Percentiles rank a stretch among this genome's conserved stretches.
Evolutionary conservation across 768 basidiomycete species (phyloP).

Genomic region (Pleurotus tuoliensis): DNA sequence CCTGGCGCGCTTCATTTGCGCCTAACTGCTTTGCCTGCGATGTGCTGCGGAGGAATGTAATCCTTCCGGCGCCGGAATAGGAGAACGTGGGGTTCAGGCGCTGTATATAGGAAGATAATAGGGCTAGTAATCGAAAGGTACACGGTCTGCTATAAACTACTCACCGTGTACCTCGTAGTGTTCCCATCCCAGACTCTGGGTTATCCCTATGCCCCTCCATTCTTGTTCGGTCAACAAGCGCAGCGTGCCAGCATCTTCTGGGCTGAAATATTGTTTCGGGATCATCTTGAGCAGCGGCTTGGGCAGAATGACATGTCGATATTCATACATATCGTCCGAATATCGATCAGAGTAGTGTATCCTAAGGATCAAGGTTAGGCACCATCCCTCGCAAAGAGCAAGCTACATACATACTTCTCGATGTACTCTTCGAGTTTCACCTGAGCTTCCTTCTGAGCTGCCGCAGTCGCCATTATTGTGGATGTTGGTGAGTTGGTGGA

Average conservation of each 20-base stretch:
- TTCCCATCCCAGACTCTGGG: conserved; percentile 94
- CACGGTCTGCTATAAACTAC: conserved; percentile 14
- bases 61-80: conserved; percentile 84
- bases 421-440: conserved; percentile 72
- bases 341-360: conserved; percentile 92
- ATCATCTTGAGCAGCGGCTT: conserved; percentile 93
- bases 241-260: conserved; percentile 70
- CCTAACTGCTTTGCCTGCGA: conserved; percentile 30
- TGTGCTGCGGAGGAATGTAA: conserved; percentile 52
- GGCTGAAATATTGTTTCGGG: conserved; percentile 80
- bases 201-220: conserved; percentile 96
- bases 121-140: conserved; percentile 4
- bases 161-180: conserved; percentile 96
- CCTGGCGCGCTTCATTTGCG: conserved; percentile 36
- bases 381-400: conserved; percentile 8
- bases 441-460: conserved; percentile 37
- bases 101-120: conserved; percentile 31
- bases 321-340: conserved; percentile 90
- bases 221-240: conserved; percentile 83
- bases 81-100: conserved; percentile 90
- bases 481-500: not conserved
- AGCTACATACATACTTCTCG: conserved; percentile 50
- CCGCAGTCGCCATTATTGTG: conserved; percentile 10
- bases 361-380: conserved; percentile 32
- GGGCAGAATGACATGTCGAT: conserved; percentile 95